Base-by-base conservation (phyloP, 176 grass and related monocot species). In the Raddia guianensis region DNA sequence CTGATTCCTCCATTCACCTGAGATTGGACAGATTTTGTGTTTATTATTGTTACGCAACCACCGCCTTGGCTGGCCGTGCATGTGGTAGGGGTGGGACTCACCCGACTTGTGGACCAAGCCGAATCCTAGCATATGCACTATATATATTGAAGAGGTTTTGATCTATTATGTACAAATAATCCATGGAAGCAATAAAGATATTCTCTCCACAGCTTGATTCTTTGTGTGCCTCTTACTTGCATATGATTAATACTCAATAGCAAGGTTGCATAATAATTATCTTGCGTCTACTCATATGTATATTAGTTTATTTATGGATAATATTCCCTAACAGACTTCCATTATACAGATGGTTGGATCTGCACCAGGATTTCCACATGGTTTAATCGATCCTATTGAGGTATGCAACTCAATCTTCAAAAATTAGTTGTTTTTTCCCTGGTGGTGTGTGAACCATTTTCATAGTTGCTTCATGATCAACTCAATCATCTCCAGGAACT, bases 301-400 rank as follows among this genome's bases (percentile, higher is more conserved):
- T 58, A 5, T 40, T 43, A 51, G 49, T 34, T 11, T 76, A 67
- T 72, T 50, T 73, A 47, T 27, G 27, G 27, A 27, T 20, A 73
- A 57, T 81, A 49, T 71, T n/a, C 44, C 56, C 53, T 88, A 60
- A 86, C 55, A 34, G 83, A 64, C 15, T 87, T 72, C 42, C 7
- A n/a, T 35, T 62, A 35, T 74, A 50, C 84, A 98, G 96, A 93
- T 98, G 89, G 72, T 98, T 82, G 96, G 90, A 46, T 98, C 96
- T 76, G 90, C 96, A 91, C 96, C 92, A 78, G 92, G 92, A 74
- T 99, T 99, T 84, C 96, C 96, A 4, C 96, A 95, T 79, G 92
- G 96, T 68, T 74, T 99, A 75, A 77, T 99, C 43, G 96, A 99
- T 84, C 96, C 96, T 16, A 95, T 99, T 19, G 90, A 99, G 88